Base-by-base conservation (phyloP, 768 basidiomycete species). In the Lentinus tigrinus region DNA sequence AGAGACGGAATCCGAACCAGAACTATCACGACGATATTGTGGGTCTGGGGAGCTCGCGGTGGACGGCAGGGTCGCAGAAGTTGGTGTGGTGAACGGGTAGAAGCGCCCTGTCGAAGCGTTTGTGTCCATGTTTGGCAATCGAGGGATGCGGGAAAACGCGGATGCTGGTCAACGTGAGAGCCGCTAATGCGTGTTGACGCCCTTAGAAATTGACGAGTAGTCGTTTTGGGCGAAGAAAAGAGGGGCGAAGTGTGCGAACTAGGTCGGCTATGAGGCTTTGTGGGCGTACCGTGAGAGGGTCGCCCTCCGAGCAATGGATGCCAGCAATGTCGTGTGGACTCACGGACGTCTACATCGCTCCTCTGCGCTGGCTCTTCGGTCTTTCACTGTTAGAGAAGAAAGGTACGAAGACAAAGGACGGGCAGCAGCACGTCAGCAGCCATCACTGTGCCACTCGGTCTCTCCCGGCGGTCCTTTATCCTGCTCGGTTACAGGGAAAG, bases 51-150 rank as follows among this genome's bases (percentile, higher is more conserved):
- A 37, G 40, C 46, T 28, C 54, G 52, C 53, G 51, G 51, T 47
- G 54, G 58, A 27, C 54, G 53, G 60, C 57, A 62, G 53, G 27
- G 57, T 52, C 8, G 63, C 43, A 47, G 55, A 28, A 54, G 47
- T 39, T 58, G 51, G 14, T 10, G 52, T 43, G 55, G 57, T 49
- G 63, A 62, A 60, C 48, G 57, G 47, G 51, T 57, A 57, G 57
- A 62, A 57, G 63, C 63, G 63, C 63, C 61, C 58, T 54, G 58
- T 11, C 43, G 63, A 56, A 61, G 57, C 51, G 54, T 62, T 51
- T 47, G 43, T 56, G 57, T 57, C 63, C 63, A 65, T 65, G 36
- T 62, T 56, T 60, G 63, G 63, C 55, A 65, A 62, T 56, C 44
- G 63, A 62, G 60, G 44, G 55, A 62, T 55, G 56, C 58, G 54